phyloP scores from a whole-genome alignment of 179 eudicot genomes.

The Beta corolliflora region DNA sequence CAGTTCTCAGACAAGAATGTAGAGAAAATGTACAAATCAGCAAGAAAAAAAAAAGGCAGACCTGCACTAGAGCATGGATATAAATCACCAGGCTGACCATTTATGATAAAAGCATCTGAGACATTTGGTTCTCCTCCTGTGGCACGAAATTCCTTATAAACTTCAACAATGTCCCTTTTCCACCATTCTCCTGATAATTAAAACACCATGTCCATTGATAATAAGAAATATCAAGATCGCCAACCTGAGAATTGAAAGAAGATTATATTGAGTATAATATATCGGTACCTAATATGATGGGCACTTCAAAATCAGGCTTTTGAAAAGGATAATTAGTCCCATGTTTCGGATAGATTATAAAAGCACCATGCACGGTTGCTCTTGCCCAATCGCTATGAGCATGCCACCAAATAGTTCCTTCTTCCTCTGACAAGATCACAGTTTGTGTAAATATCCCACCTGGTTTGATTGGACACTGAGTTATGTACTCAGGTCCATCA shows the following conservation, averaged over 20 bases:
- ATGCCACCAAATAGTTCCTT: conserved; percentile 74
- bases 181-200: conserved; percentile 52
- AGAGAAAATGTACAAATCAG: too few relatives aligned
- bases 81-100: conserved; percentile 56
- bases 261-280: too few relatives aligned
- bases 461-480: conserved; percentile 60
- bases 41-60: conserved; percentile 9
- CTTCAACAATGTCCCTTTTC: conserved; percentile 34
- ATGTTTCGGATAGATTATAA: conserved; percentile 40
- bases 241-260: not conserved
- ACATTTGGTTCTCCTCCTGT: conserved; percentile 47
- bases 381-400: conserved; percentile 64
- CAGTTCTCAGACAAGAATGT: not conserved
- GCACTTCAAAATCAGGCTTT: conserved; percentile 39
- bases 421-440: conserved; percentile 46
- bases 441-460: conserved; percentile 42
- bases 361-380: conserved; percentile 55
- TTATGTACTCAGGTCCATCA: conserved; percentile 63
- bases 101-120: conserved; percentile 52
- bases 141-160: conserved; percentile 32
- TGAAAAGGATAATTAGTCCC: conserved; percentile 44
- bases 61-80: conserved; percentile 45
- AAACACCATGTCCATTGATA: not conserved
- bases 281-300: conserved; percentile 34
- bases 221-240: not conserved